Evolutionary conservation across 805 yeast genomes (phyloP).

Genomic region (Starmerella etchellsii): DNA sequence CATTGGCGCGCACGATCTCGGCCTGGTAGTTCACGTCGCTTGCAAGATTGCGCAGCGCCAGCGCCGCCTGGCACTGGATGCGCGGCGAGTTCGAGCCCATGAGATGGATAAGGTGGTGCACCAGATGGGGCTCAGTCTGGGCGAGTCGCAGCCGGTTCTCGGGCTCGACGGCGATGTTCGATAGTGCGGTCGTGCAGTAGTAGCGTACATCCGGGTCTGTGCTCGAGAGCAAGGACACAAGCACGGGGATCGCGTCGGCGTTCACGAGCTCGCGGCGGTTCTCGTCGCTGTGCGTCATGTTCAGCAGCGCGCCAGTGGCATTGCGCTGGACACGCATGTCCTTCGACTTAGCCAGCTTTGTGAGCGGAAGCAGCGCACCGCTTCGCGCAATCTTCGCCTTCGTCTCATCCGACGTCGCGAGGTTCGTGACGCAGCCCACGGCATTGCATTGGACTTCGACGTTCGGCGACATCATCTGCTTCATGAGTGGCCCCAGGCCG

Average conservation of each 20-base stretch:
- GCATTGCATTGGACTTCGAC: conserved; percentile 99
- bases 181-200: conserved; percentile 93
- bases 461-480: conserved; percentile 94
- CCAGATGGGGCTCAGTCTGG: conserved; percentile 84
- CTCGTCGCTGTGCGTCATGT: conserved; percentile 96
- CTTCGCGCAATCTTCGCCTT: conserved; percentile 90
- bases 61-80: conserved; percentile 96
- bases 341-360: conserved; percentile 84
- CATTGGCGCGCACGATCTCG: conserved; percentile 91
- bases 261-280: conserved; percentile 92
- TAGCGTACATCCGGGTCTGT: conserved; percentile 95
- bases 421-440: conserved; percentile 94
- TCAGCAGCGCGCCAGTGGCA: conserved; percentile 94
- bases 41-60: conserved; percentile 90
- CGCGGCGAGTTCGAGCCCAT: conserved; percentile 91
- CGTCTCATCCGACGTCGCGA: conserved; percentile 96
- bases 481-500: conserved; percentile 86
- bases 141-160: conserved; percentile 76
- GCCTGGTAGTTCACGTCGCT: conserved; percentile 92
- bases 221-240: conserved; percentile 72
- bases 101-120: conserved; percentile 69
- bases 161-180: conserved; percentile 95
- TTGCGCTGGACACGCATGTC: conserved; percentile 95
- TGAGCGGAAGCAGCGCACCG: conserved; percentile 89
- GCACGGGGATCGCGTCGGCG: conserved; percentile 96